Evolutionary conservation across 768 basidiomycete genomes (phyloP), one percentile per base, ranked within the genome.

Genomic region (Serendipita vermifera): DNA sequence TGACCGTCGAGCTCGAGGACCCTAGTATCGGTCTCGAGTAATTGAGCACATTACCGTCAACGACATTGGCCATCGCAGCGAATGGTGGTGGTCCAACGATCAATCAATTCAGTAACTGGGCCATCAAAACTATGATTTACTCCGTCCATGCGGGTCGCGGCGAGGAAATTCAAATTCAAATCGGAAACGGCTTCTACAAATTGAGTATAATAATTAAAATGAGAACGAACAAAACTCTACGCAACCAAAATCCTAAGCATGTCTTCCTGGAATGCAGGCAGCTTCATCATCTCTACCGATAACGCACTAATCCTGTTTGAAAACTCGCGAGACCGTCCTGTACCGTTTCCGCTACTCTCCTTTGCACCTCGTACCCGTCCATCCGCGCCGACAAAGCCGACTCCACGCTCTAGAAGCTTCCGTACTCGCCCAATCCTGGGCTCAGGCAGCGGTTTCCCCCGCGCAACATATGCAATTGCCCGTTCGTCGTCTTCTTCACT

Each of bases 271-370:
- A 92, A 92, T 46, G 85, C 79, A 57, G 72, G 74, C 55, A 92
- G 67, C 63, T 71, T 74, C 53, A 82, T 86, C 76, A 91, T 79
- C 0, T 72, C 75, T 60, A 92, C 63, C 59, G 83, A 82, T 11
- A 91, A 73, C n/a, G 75, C 76, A 66, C 87, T 90, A 48, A 91
- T 77, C 58, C 83, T 67, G 65, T 90, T 91, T 27, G 83, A 76
- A 65, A 92, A 83, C 40, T 78, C 72, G 56, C 86, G 78, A 6
- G 82, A 80, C 9, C 77, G 68, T 2, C 83, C 85, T n/a, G 46
- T 51, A 15, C 46, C 46, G n/a, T n/a, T n/a, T 24, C 46, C 46
- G 27, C 46, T 51, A 15, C 46, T 51, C 24, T 51, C 32, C 24
- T 31, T 51, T 31, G 46, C 32, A 22, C 46, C 46, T 26, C 46